phyloP scores from a whole-genome alignment of 192 early-diverging fungal genomes.

The Backusella sp. region DNA sequence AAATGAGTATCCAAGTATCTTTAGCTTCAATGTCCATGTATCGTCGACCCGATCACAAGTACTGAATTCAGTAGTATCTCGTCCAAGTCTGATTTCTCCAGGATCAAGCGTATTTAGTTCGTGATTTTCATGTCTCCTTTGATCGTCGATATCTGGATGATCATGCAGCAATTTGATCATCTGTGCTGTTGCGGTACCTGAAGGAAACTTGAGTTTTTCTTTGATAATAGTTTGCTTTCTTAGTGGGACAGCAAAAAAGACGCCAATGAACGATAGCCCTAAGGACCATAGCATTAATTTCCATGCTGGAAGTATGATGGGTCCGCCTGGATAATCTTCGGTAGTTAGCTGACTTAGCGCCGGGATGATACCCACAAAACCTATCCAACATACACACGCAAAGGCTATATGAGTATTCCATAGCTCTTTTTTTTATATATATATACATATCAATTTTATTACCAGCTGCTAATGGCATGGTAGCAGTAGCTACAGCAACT shows the following conservation, averaged over 20 bases:
- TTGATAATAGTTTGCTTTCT: constrained; percentile 75
- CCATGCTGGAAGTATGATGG: constrained; percentile 46
- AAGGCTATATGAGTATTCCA: not conserved
- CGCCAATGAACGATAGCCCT: constrained; percentile 80
- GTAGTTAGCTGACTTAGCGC: constrained; percentile 69
- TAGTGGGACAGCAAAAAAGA: constrained; percentile 85
- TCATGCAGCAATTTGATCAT: constrained; percentile 76
- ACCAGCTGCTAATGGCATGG: constrained; percentile 78
- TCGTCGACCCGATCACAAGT: constrained; percentile 32
- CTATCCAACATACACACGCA: constrained; percentile 12
- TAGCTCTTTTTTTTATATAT: not conserved
- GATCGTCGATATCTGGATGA: constrained; percentile 12
- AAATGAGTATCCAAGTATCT: constrained; percentile 54
- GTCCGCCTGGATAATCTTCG: constrained; percentile 55
- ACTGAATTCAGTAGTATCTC: constrained; percentile 8
- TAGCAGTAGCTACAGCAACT: constrained; percentile 82
- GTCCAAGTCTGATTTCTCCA: not conserved
- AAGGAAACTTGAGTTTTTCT: constrained; percentile 83
- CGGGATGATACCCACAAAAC: constrained; percentile 82
- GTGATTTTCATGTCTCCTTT: not conserved
- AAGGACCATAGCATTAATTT: constrained; percentile 70
- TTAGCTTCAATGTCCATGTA: constrained; percentile 60
- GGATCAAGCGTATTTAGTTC: not conserved
- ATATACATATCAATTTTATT: not conserved
- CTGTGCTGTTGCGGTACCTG: constrained; percentile 85